Evolutionary conservation across 2,329 filamentous ascomycete species (phyloP).

Genomic region (Claviceps humidiphila): DNA sequence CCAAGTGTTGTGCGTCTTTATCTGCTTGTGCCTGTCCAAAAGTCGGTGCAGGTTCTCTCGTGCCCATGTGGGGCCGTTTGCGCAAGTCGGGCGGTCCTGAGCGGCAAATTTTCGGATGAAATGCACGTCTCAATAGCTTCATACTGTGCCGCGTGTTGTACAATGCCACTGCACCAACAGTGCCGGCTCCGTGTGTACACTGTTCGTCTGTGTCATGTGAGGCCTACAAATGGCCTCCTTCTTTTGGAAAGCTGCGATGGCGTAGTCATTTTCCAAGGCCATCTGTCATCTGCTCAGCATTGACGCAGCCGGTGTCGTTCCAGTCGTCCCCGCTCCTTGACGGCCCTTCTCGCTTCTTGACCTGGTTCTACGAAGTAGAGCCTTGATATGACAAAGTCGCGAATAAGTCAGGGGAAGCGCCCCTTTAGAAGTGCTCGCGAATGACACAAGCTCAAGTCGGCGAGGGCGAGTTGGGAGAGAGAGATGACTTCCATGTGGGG

Average conservation of each 20-base stretch:
- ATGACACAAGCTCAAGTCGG: not conserved
- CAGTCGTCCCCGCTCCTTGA: too few species aligned
- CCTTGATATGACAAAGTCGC: not conserved
- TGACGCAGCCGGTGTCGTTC: too few species aligned
- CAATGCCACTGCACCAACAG: not conserved
- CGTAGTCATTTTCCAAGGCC: too few species aligned
- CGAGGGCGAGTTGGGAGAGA: not conserved
- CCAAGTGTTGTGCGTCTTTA: constrained; percentile 23
- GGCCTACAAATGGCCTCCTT: too few species aligned
- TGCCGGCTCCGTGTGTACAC: not conserved
- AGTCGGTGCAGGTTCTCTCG: constrained; percentile 23
- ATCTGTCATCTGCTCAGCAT: too few species aligned
- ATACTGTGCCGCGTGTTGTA: not conserved
- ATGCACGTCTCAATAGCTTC: not conserved
- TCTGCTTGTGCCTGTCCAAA: constrained; percentile 24
- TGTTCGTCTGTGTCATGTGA: not conserved
- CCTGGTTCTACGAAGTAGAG: too few species aligned
- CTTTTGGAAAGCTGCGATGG: too few species aligned
- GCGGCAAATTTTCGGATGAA: constrained; percentile 18
- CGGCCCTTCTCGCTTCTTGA: too few species aligned
- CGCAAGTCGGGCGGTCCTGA: constrained; percentile 6
- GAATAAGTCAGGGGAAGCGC: not conserved
- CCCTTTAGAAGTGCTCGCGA: not conserved
- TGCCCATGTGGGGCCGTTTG: constrained; percentile 22
- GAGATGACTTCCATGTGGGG: not conserved